Base-by-base conservation (phyloP, 345 rosid genomes). In the Bruguiera sexangula region DNA sequence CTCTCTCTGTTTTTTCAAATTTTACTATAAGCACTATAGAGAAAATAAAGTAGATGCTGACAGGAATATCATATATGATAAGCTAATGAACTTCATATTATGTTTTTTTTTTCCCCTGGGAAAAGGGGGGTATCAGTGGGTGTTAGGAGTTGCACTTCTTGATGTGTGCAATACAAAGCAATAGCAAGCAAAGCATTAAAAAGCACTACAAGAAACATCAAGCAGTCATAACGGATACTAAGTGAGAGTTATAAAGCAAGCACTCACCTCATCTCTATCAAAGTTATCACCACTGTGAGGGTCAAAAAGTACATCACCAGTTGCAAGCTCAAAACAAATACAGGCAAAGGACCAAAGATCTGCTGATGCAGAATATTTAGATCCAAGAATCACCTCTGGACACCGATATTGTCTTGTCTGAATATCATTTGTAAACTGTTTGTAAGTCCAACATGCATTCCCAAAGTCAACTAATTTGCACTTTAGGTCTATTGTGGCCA, bases 331-430 rank as follows among this genome's bases (percentile, higher is more conserved):
- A 81, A 89, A 89, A 75, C 88, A 87, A 63, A 89, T 89, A 76
- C 95, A 89, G 51, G 91, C 89, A 73, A 86, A 87, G 54, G 95
- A 89, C 95, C 95, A 87, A 46, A 89, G 87, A 80, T 89, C 95
- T 3, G 87, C 91, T 27, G 95, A 82, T 36, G 89, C 85, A 54
- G 95, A 89, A 73, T 89, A 87, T 52, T 87, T 89, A 27, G 95
- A 89, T 68, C 95, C 95, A 22, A 89, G 80, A 60, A 89, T 78
- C 61, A 85, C 95, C 80, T 89, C 91, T 8, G 91, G 95, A 74
- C 91, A 89, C 77, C 91, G 79, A 66, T 89, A 87, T 62, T 89
- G 88, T 68, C 95, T 85, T 16, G 91, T 87, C 73, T 87, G 89
- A 69, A 89, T 87, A 73, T 89, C 89, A 69, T 73, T 85, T 6